These are phyloP conservation scores for Fusarium burgessii DNA, from an alignment of 2,329 filamentous ascomycete species.

Conservation along the genomic window DNA sequence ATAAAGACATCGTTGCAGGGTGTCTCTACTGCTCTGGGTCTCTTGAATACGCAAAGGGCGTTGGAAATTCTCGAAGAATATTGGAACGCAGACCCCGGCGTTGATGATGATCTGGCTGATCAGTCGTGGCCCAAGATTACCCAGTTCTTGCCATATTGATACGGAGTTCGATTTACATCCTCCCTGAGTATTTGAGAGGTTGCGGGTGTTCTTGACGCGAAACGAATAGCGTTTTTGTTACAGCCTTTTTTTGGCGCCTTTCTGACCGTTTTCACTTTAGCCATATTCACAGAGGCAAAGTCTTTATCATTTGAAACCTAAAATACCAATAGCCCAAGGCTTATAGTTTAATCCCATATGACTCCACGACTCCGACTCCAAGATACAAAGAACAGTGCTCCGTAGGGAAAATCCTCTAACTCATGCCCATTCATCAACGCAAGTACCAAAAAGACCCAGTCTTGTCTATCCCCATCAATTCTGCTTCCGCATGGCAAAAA, in stretches of 20 bases:
- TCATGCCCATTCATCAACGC: neutral
- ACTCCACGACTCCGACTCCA: conserved; percentile 6
- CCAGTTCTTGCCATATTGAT: conserved; percentile 30
- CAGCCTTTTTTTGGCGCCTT: too few relatives aligned
- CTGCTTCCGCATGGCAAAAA: conserved; percentile 48
- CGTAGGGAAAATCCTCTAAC: conserved; percentile 12
- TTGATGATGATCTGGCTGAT: conserved; percentile 29
- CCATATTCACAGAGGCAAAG: too few relatives aligned
- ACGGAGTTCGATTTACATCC: too few relatives aligned
- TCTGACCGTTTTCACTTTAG: neutral
- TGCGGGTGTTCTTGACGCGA: too few relatives aligned
- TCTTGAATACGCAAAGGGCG: conserved; percentile 29
- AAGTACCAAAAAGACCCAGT: conserved; percentile 6
- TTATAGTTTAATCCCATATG: neutral
- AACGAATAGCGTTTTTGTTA: too few relatives aligned
- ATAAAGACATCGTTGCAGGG: conserved; percentile 28
- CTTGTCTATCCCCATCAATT: neutral
- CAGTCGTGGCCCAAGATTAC: conserved; percentile 22
- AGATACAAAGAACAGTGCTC: conserved; percentile 28
- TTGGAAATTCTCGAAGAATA: conserved; percentile 31
- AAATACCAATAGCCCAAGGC: neutral
- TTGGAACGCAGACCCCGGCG: conserved; percentile 19
- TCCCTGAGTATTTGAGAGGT: too few relatives aligned
- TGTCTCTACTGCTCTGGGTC: conserved; percentile 23
- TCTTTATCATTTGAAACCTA: neutral